Evolutionary conservation across 1,284 basidiomycete genomes (phyloP).

Genomic region (Ustilago bromivora): DNA sequence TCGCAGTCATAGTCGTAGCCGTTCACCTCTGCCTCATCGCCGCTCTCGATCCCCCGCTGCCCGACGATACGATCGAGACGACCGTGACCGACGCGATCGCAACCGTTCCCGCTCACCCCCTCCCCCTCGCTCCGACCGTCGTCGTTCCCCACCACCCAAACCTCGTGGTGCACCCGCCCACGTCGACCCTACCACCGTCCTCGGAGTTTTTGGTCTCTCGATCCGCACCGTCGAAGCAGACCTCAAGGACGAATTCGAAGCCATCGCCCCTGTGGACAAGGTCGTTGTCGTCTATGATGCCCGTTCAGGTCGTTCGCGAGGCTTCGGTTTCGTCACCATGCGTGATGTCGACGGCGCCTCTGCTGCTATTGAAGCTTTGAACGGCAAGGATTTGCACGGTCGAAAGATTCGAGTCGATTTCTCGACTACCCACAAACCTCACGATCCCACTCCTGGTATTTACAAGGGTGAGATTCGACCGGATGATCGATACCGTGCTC

Average conservation of each 20-base stretch:
- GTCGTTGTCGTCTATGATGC: constrained; percentile 96
- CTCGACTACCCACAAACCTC: constrained; percentile 90
- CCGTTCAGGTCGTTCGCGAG: constrained; percentile 94
- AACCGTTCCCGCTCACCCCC: constrained; percentile 43
- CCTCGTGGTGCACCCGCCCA: constrained; percentile 39
- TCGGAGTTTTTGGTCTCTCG: constrained; percentile 95
- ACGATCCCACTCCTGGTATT: constrained; percentile 95
- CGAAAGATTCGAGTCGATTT: constrained; percentile 96
- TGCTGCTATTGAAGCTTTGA: constrained; percentile 88
- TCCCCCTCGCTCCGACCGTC: constrained; percentile 37
- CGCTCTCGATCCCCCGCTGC: constrained; percentile 47
- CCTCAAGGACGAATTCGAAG: constrained; percentile 90
- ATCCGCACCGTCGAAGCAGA: constrained; percentile 94
- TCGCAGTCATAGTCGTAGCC: constrained; percentile 27
- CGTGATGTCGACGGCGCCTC: constrained; percentile 84
- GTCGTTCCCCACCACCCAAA: constrained; percentile 43
- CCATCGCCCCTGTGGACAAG: constrained; percentile 91
- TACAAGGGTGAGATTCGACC: constrained; percentile 73
- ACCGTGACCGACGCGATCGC: constrained; percentile 25
- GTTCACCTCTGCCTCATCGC: constrained; percentile 25
- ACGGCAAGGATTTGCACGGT: constrained; percentile 94
- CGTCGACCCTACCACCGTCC: constrained; percentile 85
- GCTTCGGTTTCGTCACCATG: constrained; percentile 98
- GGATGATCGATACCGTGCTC: constrained; percentile 54
- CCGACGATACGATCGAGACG: constrained; percentile 34